Conservation (phyloP, 192 early-diverging fungal genomes). For the Coemansia sp. region DNA sequence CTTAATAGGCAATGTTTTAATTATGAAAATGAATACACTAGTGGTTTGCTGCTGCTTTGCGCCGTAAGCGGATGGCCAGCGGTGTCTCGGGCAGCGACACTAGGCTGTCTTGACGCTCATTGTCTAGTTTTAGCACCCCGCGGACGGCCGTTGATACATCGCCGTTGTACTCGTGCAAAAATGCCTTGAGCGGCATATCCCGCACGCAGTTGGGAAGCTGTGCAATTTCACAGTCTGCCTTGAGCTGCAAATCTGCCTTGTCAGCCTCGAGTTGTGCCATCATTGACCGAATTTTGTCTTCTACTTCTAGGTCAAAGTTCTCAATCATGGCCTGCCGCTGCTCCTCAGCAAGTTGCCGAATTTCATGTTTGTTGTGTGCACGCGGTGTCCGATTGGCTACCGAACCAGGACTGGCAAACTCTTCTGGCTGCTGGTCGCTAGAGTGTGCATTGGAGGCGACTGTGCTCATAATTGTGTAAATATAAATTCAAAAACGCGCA, state of each 20-base stretch:
- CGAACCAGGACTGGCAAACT: constrained; percentile 18
- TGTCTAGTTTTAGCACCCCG: constrained; percentile 30
- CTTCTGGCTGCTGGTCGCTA: constrained; percentile 8
- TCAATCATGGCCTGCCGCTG: constrained; percentile 50
- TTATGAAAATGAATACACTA: constrained; percentile 1
- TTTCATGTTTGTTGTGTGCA: constrained; percentile 18
- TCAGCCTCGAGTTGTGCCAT: constrained; percentile 42
- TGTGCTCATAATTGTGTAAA: constrained; percentile 11
- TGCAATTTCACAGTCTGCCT: constrained; percentile 49
- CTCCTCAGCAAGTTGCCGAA: constrained; percentile 33
- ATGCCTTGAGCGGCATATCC: constrained; percentile 41
- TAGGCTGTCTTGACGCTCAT: constrained; percentile 4
- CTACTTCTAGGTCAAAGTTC: constrained; percentile 53
- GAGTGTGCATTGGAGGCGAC: not conserved
- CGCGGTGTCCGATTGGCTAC: constrained; percentile 17
- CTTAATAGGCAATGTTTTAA: not conserved
- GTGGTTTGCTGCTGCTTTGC: constrained; percentile 20
- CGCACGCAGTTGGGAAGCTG: constrained; percentile 48
- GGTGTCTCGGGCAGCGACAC: constrained; percentile 35
- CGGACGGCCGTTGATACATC: constrained; percentile 42
- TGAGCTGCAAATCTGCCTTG: constrained; percentile 38
- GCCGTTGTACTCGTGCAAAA: constrained; percentile 43
- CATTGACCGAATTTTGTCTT: constrained; percentile 52
- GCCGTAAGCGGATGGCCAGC: constrained; percentile 35
- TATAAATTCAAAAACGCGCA: not conserved